Evolutionary conservation across 805 yeast species (phyloP).

Genomic region (Kazachstania taianensis): DNA sequence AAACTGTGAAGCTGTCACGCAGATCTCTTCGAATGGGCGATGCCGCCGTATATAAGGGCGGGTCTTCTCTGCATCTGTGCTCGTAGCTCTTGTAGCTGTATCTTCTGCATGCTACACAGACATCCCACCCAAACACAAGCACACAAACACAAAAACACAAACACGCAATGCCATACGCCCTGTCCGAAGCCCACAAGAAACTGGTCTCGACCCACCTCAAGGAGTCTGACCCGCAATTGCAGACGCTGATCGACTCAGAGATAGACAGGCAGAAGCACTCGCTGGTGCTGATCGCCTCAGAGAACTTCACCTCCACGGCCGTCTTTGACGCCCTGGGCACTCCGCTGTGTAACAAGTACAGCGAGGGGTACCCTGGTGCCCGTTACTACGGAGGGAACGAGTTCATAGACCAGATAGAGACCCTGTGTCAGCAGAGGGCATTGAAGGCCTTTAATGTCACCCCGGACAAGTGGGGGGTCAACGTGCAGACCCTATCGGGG

Average conservation of each 20-base stretch:
- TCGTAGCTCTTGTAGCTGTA: too few relatives aligned
- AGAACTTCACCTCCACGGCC: constrained; percentile 91
- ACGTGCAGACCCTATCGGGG: constrained; percentile 92
- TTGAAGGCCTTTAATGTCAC: constrained; percentile 75
- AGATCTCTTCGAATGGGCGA: too few relatives aligned
- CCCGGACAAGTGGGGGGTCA: constrained; percentile 91
- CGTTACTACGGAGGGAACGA: constrained; percentile 99
- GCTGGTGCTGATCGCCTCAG: constrained; percentile 89
- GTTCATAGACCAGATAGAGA: constrained; percentile 88
- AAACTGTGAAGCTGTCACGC: too few relatives aligned
- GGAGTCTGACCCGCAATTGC: constrained; percentile 75
- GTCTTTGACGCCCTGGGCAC: constrained; percentile 96
- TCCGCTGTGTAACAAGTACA: constrained; percentile 96
- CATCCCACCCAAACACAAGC: background rate
- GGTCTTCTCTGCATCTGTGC: too few relatives aligned
- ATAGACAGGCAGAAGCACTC: constrained; percentile 88
- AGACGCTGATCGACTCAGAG: constrained; percentile 64
- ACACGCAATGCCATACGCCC: constrained; percentile 44
- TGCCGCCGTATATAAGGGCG: too few relatives aligned
- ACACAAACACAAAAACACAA: background rate
- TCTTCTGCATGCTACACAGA: background rate
- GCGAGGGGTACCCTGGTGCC: constrained; percentile 99
- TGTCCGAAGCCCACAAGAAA: constrained; percentile 54
- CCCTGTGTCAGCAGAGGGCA: constrained; percentile 89
- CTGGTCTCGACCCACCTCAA: constrained; percentile 47